Conservation (phyloP, 495 filamentous ascomycete species). For the Rhypophila decipiens region DNA sequence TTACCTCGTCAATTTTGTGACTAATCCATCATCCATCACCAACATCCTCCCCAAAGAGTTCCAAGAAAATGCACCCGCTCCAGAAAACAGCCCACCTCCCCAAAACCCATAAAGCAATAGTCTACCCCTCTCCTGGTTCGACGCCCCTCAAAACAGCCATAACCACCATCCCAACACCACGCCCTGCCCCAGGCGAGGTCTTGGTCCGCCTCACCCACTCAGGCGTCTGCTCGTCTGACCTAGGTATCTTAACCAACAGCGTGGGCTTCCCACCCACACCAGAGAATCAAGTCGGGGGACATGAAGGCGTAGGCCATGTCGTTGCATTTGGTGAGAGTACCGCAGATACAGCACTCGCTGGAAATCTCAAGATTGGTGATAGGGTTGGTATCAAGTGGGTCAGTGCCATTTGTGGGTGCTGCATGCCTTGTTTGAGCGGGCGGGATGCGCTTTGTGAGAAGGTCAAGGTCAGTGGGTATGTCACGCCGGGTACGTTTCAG, state of each 20-base stretch:
- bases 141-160: constrained; percentile 63
- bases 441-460: constrained; percentile 43
- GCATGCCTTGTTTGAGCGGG: constrained; percentile 48
- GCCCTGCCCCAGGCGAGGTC: constrained; percentile 58
- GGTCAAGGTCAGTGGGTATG: constrained; percentile 45
- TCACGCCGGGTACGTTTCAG: constrained; percentile 63
- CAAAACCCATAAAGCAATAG: constrained; percentile 50
- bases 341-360: constrained; percentile 39
- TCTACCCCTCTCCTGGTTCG: constrained; percentile 67
- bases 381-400: constrained; percentile 59
- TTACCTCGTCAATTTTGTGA: no score
- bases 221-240: constrained; percentile 66
- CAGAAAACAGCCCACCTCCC: constrained; percentile 3
- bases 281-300: constrained; percentile 59
- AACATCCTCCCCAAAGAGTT: no score
- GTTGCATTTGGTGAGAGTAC: constrained; percentile 54
- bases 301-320: constrained; percentile 56
- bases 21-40: no score
- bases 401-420: constrained; percentile 32
- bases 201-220: constrained; percentile 65
- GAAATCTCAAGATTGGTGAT: constrained; percentile 55
- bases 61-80: no score
- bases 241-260: constrained; percentile 52
- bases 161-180: constrained; percentile 58
- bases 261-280: constrained; percentile 58